phyloP scores from a whole-genome alignment of 305 asterid species.

The Rubia peregrina region DNA sequence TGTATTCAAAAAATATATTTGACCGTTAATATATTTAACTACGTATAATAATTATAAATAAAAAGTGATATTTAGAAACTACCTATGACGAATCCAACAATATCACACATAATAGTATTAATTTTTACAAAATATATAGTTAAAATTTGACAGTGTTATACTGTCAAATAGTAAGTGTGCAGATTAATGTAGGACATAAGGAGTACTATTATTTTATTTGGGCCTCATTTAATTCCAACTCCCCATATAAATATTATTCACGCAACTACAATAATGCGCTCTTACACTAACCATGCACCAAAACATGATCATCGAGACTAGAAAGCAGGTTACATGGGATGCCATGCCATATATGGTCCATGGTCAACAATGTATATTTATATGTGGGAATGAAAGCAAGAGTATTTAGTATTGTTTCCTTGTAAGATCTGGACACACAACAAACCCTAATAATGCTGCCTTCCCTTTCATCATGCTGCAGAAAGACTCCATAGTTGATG shows the following conservation, averaged over 20 bases:
- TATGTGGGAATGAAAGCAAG: background rate
- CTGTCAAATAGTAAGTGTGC: too few species aligned
- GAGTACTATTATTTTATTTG: background rate
- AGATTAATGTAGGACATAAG: too few species aligned
- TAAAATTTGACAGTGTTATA: too few species aligned
- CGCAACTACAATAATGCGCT: background rate
- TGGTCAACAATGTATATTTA: background rate
- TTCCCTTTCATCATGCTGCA: background rate
- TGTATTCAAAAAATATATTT: too few species aligned
- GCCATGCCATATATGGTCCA: constrained; percentile 1
- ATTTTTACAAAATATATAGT: too few species aligned
- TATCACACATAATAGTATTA: too few species aligned
- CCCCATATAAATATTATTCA: background rate
- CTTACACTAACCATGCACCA: background rate
- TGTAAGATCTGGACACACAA: constrained; percentile 7
- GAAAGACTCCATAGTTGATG: too few species aligned
- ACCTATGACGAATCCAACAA: too few species aligned
- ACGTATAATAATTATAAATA: too few species aligned
- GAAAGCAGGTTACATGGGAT: background rate
- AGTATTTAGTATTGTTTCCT: constrained; percentile 9
- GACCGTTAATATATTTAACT: too few species aligned
- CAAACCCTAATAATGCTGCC: constrained; percentile 5
- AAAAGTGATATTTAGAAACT: too few species aligned
- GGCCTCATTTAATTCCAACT: constrained; percentile 4
- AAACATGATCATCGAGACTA: constrained; percentile 1